Conservation (phyloP, 495 filamentous ascomycete genomes). For the Bombardia bombarda region DNA sequence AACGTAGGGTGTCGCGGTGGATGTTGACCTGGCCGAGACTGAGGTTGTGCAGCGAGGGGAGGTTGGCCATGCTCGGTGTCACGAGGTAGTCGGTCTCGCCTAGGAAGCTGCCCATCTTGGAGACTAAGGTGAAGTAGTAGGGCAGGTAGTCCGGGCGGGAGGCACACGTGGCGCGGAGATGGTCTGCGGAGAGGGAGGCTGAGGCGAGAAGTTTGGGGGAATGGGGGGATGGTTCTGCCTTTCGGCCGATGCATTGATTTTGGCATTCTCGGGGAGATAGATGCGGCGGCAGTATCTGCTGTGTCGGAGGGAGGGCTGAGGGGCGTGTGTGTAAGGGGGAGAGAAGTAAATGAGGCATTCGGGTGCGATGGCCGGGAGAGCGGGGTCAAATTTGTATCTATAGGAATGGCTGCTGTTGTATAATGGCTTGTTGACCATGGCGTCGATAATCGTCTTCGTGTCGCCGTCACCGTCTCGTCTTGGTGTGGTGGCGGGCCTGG, state of each 20-base stretch:
- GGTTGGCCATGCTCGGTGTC: not conserved
- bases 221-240: not conserved
- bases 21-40: slow-evolving; percentile 5
- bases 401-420: not conserved
- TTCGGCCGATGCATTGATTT: not conserved
- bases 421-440: not conserved
- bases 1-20: slow-evolving; percentile 4
- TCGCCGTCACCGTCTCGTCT: not conserved
- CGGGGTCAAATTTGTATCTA: not conserved
- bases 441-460: not conserved
- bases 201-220: not conserved
- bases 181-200: slow-evolving; percentile 1
- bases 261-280: not conserved
- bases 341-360: slow-evolving; percentile 1
- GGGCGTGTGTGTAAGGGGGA: not conserved
- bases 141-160: not conserved
- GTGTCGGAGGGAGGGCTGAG: not conserved
- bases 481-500: not conserved
- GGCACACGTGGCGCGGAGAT: not conserved
- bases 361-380: not conserved
- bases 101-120: slow-evolving; percentile 1
- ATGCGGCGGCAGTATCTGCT: slow-evolving; percentile 3
- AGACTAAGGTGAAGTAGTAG: slow-evolving; percentile 6
- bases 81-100: slow-evolving; percentile 7
- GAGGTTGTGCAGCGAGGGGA: slow-evolving; percentile 5